Conservation (phyloP, 2,329 filamentous ascomycete species). For the Mycosphaerelloides madeirae region DNA sequence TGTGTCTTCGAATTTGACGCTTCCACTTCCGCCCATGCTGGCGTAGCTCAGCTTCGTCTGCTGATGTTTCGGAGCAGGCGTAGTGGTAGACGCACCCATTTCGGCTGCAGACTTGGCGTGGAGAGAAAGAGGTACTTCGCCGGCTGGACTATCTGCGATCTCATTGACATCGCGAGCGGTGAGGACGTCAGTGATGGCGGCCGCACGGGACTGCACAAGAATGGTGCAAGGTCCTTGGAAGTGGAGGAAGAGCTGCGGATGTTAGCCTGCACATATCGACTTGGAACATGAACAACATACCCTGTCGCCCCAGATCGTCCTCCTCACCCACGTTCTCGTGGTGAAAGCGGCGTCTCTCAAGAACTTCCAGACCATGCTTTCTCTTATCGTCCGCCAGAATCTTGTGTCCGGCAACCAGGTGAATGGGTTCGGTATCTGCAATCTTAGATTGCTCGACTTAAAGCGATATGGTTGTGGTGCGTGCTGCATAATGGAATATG, state of each 20-base stretch:
- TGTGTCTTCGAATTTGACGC: conserved; percentile 28
- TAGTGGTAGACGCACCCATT: conserved; percentile 20
- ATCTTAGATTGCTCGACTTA: conserved; percentile 65
- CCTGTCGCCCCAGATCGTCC: conserved; percentile 88
- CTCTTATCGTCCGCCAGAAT: conserved; percentile 68
- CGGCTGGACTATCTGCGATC: conserved; percentile 76
- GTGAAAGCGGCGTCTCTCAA: conserved; percentile 61
- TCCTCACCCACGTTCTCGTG: conserved; percentile 69
- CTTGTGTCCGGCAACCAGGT: conserved; percentile 63
- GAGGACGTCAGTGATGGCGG: conserved; percentile 71
- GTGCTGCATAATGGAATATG: conserved; percentile 72
- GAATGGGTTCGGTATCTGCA: conserved; percentile 70
- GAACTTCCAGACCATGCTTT: conserved; percentile 67
- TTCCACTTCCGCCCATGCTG: conserved; percentile 29
- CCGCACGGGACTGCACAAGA: conserved; percentile 80
- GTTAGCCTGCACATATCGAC: conserved; percentile 1
- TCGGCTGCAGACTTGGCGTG: conserved; percentile 30
- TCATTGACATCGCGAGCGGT: conserved; percentile 79
- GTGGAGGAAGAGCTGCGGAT: conserved; percentile 67
- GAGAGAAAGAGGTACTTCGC: conserved; percentile 59
- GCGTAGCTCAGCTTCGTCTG: conserved; percentile 33
- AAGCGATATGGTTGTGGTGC: conserved; percentile 82
- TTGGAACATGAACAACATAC: conserved; percentile 34
- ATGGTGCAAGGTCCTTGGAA: conserved; percentile 84
- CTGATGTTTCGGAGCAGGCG: conserved; percentile 16